Evolutionary conservation across 176 grass and related monocot genomes (phyloP).

Genomic region (Eleusine indica): DNA sequence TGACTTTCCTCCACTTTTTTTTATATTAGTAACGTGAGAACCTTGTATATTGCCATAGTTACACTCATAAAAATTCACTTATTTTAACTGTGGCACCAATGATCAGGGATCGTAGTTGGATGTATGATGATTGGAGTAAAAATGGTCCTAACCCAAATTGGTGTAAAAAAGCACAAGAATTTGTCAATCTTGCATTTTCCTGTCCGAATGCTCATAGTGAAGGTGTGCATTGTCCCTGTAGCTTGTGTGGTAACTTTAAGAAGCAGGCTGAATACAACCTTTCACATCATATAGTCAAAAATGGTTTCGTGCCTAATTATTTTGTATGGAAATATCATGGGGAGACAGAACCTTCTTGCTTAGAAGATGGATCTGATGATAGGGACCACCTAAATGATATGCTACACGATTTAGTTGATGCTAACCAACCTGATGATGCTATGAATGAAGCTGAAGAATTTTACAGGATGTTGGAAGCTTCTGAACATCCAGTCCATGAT

Average conservation of each 20-base stretch:
- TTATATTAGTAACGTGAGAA: too few species aligned
- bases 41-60: too few species aligned
- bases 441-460: conserved; percentile 8
- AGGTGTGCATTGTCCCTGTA: conserved; percentile 6
- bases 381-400: conserved; percentile 15
- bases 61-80: too few species aligned
- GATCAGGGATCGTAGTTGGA: not conserved
- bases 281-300: conserved; percentile 16
- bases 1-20: too few species aligned
- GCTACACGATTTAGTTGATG: not conserved
- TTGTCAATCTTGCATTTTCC: not conserved
- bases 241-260: conserved; percentile 5
- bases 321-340: conserved; percentile 11
- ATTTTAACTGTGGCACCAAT: not conserved
- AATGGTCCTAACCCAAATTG: conserved; percentile 15
- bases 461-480: conserved; percentile 24
- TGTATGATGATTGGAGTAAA: conserved; percentile 20
- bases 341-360: not conserved
- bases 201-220: not conserved
- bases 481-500: not conserved
- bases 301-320: conserved; percentile 21
- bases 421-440: not conserved
- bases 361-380: conserved; percentile 3
- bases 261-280: conserved; percentile 16
- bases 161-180: conserved; percentile 8